Percentiles rank a stretch among this genome's conserved stretches.
These are phyloP conservation scores for Hordeum marinum DNA, from an alignment of 176 grass and related monocot species.

Conservation along the genomic window DNA sequence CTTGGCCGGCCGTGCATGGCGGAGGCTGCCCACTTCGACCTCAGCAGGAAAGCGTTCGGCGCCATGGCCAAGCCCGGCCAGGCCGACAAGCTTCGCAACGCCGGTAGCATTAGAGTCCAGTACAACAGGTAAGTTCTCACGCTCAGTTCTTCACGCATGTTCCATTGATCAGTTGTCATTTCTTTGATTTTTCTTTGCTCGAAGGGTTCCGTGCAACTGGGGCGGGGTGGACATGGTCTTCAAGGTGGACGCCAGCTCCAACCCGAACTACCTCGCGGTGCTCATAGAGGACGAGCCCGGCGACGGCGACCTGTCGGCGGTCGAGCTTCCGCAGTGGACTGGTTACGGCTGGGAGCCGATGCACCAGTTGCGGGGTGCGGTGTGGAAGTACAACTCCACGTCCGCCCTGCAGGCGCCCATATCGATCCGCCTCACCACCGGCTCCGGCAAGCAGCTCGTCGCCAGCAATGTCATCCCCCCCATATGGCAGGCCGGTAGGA, in stretches of 20 bases:
- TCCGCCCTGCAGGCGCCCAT: conserved; percentile 32
- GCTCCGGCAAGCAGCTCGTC: conserved; percentile 35
- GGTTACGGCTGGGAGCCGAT: conserved; percentile 28
- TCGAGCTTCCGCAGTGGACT: conserved; percentile 41
- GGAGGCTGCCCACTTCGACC: no score
- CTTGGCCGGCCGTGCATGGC: no score
- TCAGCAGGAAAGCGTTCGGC: no score
- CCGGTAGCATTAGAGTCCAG: no score
- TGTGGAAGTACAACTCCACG: conserved; percentile 35
- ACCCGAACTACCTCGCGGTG: no score
- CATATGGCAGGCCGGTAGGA: conserved; percentile 31
- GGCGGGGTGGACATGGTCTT: conserved; percentile 40
- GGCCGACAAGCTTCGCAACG: no score
- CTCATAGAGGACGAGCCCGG: conserved; percentile 47
- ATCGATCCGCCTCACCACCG: conserved; percentile 44
- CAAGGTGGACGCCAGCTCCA: no score
- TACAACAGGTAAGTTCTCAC: no score
- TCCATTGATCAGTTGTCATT: background rate
- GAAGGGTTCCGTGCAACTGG: conserved; percentile 69
- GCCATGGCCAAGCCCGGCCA: no score
- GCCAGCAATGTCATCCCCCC: conserved; percentile 39
- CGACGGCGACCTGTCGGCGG: conserved; percentile 58
- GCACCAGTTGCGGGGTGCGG: conserved; percentile 55
- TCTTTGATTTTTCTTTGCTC: background rate
- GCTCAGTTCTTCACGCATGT: no score